Evolutionary conservation across 148 eudicot genomes (phyloP), one percentile per base, ranked within the genome.

Genomic region (Chenopodium album): DNA sequence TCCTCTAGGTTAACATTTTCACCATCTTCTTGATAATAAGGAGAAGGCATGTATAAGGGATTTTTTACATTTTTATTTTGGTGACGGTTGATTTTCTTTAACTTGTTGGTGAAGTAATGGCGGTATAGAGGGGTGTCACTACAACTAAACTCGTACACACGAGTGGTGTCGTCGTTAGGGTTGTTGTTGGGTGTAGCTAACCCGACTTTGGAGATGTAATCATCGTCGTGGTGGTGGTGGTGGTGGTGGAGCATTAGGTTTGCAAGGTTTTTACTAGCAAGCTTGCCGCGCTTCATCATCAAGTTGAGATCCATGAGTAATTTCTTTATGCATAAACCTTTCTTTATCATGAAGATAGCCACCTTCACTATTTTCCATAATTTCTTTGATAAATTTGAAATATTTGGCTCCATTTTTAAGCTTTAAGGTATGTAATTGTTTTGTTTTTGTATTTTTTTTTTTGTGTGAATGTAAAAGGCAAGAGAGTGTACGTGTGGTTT

Each of bases 101-200:
- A 12, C 22, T 75, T 77, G 44, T 78, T 77, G 82, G 82, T 85
- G 65, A 80, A 78, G 82, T 82, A 85, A 12, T 32, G 52, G 66
- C 78, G 86, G 78, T 83, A 77, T 26, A 83, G 70, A 0, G 98
- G 98, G 78, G 88, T 91, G 87, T 84, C 83, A 52, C 92, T 91
- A 85, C 98, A 94, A 82, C 98, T 94, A 87, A 92, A 94, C 87
- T 91, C 98, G 87, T 91, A 94, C 78, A 92, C 93, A 4, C 71
- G 46, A 16, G 60, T 34, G 54, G 8, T 17, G 59, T 59, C 31
- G 23, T 29, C 28, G 31, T 20, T n/a, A 62, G 47, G 20, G 23
- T 17, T 17, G 37, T 78, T 16, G 66, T 22, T 47, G 73, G 47
- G 54, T 16, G 71, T 66, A 9, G 81, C 41, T 12, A 32, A 10